A percentile compares a stretch with the other conserved stretches of the same genome.
Conservation (phyloP, 805 yeast genomes). For the Kazachstania bromeliacearum region DNA sequence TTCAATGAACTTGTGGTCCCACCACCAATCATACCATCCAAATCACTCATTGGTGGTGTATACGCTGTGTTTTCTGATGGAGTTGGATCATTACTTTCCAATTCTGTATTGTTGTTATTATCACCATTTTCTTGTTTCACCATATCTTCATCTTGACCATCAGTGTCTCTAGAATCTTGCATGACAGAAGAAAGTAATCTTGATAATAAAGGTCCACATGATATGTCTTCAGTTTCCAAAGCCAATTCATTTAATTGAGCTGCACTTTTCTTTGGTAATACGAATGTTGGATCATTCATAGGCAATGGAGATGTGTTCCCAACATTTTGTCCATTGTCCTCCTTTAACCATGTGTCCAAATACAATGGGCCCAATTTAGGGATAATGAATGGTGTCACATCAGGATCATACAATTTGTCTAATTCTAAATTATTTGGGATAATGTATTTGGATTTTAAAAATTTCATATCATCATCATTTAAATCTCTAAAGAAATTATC, state of each 20-base stretch:
- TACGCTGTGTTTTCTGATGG: slow-evolving; percentile 12
- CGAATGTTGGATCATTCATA: slow-evolving; percentile 34
- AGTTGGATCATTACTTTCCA: slow-evolving; percentile 13
- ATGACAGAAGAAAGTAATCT: slow-evolving; percentile 75
- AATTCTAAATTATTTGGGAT: slow-evolving; percentile 39
- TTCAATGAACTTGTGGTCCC: slow-evolving; percentile 28
- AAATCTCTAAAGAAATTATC: slow-evolving; percentile 78
- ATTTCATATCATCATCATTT: slow-evolving; percentile 71
- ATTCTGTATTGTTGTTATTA: slow-evolving; percentile 2
- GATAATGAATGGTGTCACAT: slow-evolving; percentile 61
- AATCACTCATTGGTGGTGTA: slow-evolving; percentile 15
- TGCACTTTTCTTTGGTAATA: slow-evolving; percentile 50
- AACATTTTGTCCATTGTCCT: slow-evolving; percentile 48
- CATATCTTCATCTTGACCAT: background rate
- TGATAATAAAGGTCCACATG: slow-evolving; percentile 87
- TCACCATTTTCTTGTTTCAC: slow-evolving; percentile 17
- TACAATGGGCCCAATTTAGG: slow-evolving; percentile 83
- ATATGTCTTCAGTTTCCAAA: slow-evolving; percentile 62
- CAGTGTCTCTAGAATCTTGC: slow-evolving; percentile 15
- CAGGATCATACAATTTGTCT: slow-evolving; percentile 48
- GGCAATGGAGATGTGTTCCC: slow-evolving; percentile 37
- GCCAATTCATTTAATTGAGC: slow-evolving; percentile 44
- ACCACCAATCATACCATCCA: slow-evolving; percentile 3
- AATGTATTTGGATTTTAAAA: slow-evolving; percentile 53
- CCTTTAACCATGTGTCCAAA: slow-evolving; percentile 78